Percentiles rank a stretch among this genome's conserved stretches.
phyloP scores from a whole-genome alignment of 495 filamentous ascomycete genomes.

The Penicillium canariense region DNA sequence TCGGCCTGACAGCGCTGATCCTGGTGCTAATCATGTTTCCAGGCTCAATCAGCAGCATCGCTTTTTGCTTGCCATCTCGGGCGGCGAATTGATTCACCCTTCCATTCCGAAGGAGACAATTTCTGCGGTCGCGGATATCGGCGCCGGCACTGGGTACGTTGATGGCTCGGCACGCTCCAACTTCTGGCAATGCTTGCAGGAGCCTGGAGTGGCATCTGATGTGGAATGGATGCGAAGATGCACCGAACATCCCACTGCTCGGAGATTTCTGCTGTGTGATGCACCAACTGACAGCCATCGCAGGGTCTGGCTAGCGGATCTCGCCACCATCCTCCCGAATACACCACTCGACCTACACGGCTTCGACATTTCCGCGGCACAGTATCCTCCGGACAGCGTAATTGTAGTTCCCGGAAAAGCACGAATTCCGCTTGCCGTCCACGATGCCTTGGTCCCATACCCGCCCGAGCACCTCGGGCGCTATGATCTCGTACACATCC shows the following conservation, averaged over 20 bases:
- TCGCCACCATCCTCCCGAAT: conserved; percentile 14
- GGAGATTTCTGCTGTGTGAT: neutral
- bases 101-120: conserved; percentile 26
- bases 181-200: no score
- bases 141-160: conserved; percentile 39
- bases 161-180: neutral
- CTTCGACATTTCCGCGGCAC: conserved; percentile 37
- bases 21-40: neutral
- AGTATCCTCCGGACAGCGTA: conserved; percentile 21
- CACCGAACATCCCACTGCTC: no score
- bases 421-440: conserved; percentile 22
- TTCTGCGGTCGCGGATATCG: conserved; percentile 33
- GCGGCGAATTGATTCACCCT: conserved; percentile 25
- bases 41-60: conserved; percentile 32
- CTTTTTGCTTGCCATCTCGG: conserved; percentile 20
- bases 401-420: neutral
- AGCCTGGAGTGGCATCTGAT: no score
- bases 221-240: no score
- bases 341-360: conserved; percentile 26
- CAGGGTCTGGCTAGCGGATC: conserved; percentile 29
- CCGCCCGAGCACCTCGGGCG: conserved; percentile 23
- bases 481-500: conserved; percentile 39
- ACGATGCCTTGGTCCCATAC: conserved; percentile 32
- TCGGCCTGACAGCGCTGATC: neutral
- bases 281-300: neutral